A percentile compares a stretch with the other conserved stretches of the same genome.
phyloP scores from a whole-genome alignment of 2,329 filamentous ascomycete genomes.

The Ophiostoma montium region DNA sequence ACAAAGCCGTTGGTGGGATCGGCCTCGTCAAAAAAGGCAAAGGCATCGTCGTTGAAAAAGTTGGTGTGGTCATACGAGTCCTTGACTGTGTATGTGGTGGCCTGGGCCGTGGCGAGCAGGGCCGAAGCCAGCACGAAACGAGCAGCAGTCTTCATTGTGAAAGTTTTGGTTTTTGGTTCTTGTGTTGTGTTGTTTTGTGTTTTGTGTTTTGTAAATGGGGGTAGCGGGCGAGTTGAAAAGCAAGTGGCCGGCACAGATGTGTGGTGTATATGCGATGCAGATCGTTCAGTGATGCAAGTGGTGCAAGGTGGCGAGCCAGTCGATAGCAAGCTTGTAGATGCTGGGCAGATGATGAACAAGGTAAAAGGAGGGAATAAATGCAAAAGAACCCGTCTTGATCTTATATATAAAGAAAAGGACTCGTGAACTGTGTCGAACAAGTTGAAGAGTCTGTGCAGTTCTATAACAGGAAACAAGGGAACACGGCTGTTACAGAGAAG shows the following conservation, averaged over 20 bases:
- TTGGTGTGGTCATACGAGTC: constrained; percentile 36
- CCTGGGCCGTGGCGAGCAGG: constrained; percentile 14
- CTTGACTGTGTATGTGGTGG: constrained; percentile 30
- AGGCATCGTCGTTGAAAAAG: constrained; percentile 37
- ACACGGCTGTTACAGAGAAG: too few relatives aligned
- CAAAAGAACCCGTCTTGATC: neutral
- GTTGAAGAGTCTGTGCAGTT: neutral
- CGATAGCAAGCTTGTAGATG: neutral
- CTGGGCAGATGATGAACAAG: neutral
- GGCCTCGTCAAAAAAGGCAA: constrained; percentile 37
- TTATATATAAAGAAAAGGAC: neutral
- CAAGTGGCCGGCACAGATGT: neutral
- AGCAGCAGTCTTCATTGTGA: constrained; percentile 6
- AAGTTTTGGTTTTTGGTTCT: too few relatives aligned
- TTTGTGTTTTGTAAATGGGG: neutral
- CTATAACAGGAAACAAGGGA: constrained; percentile 3
- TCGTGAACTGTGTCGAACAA: neutral
- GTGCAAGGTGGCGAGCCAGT: neutral
- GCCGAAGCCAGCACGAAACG: neutral
- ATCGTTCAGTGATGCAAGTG: neutral
- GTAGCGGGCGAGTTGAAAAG: neutral
- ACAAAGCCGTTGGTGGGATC: constrained; percentile 71
- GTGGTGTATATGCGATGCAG: neutral
- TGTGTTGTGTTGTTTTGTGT: neutral
- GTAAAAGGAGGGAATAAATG: neutral